Conservation (phyloP, 2,329 filamentous ascomycete species). For the Penicillium glabrum region DNA sequence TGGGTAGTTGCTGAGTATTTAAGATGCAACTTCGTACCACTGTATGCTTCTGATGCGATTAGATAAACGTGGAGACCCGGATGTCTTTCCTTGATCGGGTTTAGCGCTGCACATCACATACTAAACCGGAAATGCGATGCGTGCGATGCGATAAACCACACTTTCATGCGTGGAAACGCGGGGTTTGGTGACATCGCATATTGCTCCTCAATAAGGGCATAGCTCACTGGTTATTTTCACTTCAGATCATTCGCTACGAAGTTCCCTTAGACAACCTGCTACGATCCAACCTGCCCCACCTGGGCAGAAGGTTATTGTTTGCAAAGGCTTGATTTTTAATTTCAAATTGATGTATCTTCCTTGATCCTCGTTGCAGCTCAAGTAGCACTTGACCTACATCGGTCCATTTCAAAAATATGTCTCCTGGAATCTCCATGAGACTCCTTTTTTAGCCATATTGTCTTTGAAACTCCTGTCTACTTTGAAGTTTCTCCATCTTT, state of each 20-base stretch:
- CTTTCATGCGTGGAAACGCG: not conserved
- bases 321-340: not conserved
- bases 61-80: conserved; percentile 48
- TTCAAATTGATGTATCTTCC: not conserved
- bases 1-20: conserved; percentile 6
- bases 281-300: no score
- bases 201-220: not conserved
- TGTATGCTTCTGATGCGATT: conserved; percentile 2
- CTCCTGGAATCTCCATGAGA: not conserved
- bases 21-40: conserved; percentile 3
- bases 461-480: not conserved
- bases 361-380: not conserved
- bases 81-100: conserved; percentile 58
- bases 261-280: no score
- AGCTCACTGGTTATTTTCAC: not conserved
- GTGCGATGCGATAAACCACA: conserved; percentile 5
- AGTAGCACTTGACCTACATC: not conserved
- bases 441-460: no score
- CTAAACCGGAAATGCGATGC: conserved; percentile 23
- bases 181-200: not conserved
- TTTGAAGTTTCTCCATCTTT: not conserved
- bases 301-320: not conserved
- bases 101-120: conserved; percentile 24
- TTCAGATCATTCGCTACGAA: not conserved
- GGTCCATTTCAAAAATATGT: not conserved